Conservation (phyloP, 768 basidiomycete genomes). For the Boletus coccyginus region DNA sequence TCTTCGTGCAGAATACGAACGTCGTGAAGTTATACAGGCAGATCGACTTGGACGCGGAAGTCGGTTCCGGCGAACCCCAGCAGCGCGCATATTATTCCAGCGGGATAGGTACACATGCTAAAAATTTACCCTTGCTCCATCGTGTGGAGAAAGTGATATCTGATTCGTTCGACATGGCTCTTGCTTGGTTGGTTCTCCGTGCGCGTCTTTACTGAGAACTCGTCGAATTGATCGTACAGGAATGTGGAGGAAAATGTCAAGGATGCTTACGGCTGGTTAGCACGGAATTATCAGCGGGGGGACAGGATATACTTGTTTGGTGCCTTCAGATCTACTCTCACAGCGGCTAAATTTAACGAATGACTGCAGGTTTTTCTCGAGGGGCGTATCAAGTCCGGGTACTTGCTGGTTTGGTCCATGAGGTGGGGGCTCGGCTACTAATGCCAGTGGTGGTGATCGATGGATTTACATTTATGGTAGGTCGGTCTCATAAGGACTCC, state of each 20-base stretch:
- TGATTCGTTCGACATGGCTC: not conserved
- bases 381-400: no score
- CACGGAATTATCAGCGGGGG: constrained; percentile 1
- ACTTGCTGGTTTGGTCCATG: no score
- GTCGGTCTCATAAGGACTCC: no score
- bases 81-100: constrained; percentile 36
- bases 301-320: constrained; percentile 6
- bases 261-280: constrained; percentile 2
- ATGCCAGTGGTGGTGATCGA: no score
- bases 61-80: not conserved
- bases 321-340: not conserved
- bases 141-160: not conserved
- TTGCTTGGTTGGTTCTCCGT: not conserved
- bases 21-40: constrained; percentile 32
- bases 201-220: no score
- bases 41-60: constrained; percentile 14
- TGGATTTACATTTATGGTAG: no score
- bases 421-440: no score
- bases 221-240: not conserved
- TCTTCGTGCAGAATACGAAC: constrained; percentile 30
- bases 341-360: no score
- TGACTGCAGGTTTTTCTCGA: no score
- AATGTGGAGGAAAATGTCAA: not conserved
- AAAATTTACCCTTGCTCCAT: not conserved
- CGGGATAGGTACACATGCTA: constrained; percentile 32